Evolutionary conservation across 306 rosid species (phyloP).

Genomic region (Vigna unguiculata): DNA sequence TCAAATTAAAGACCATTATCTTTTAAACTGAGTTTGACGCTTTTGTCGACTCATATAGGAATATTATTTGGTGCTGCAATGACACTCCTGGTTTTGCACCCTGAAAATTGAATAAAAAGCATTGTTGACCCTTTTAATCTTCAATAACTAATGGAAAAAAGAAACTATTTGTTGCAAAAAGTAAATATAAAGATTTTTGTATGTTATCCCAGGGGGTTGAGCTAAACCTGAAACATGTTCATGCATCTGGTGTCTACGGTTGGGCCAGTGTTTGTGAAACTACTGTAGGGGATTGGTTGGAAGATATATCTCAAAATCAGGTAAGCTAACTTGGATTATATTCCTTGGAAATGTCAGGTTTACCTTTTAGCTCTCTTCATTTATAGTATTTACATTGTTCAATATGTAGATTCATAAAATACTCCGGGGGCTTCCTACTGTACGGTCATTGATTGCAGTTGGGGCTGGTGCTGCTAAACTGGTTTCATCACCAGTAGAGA

Average conservation of each 20-base stretch:
- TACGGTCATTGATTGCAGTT: constrained; percentile 83
- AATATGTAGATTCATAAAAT: constrained; percentile 75
- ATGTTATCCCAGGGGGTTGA: constrained; percentile 80
- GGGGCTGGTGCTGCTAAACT: constrained; percentile 88
- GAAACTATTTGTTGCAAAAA: neutral
- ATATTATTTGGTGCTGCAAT: neutral
- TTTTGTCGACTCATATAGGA: neutral
- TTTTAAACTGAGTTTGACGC: constrained; percentile 25
- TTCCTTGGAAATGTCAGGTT: constrained; percentile 34
- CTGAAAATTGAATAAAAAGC: constrained; percentile 31
- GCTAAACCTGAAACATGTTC: constrained; percentile 87
- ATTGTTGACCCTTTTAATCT: constrained; percentile 3
- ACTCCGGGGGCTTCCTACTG: constrained; percentile 84
- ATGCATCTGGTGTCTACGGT: constrained; percentile 88
- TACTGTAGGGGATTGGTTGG: constrained; percentile 88
- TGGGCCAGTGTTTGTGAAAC: constrained; percentile 95
- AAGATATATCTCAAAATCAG: constrained; percentile 95
- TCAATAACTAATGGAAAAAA: neutral
- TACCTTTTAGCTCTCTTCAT: constrained; percentile 39
- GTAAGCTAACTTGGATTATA: constrained; percentile 50
- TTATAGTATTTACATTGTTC: constrained; percentile 25
- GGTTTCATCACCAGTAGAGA: constrained; percentile 91
- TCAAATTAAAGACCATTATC: neutral
- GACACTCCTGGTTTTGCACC: constrained; percentile 22
- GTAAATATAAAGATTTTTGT: constrained; percentile 22